Evolutionary conservation across 108 stramenopile genomes (phyloP), one percentile per base, ranked within the genome.

Genomic region (Nannochloropsis oceanica): DNA sequence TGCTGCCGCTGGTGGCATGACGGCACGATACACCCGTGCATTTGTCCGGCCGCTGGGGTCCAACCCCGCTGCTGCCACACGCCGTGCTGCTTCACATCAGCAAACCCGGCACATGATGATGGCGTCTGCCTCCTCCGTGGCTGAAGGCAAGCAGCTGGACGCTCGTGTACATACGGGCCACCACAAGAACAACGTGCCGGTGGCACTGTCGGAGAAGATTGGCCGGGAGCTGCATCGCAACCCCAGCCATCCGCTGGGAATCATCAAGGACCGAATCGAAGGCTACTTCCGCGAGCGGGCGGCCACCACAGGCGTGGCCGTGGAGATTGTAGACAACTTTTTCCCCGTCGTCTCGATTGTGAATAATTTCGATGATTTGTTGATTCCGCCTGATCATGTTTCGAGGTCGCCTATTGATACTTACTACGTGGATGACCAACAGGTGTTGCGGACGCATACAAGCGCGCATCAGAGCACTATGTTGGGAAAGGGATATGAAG

Each of bases 391-490:
- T 50, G 95, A 96, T 43, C 97, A 98, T 89, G 96, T 96, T 27
- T 94, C 93, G 20, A 91, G 97, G 20, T 84, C 89, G 80, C 94
- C 93, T 79, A 91, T 92, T 27, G 96, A 98, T 88, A 97, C 97
- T 0, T 98, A 95, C 86, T 98, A 98, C 90, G 79, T 97, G 26
- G 92, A 93, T 43, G 86, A 86, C 26, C 89, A 88, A 43, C 92
- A 90, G 27, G 84, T 96, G 81, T 88, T 98, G 22, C 92, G 97
- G 10, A 96, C 95, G 26, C 97, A 98, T 87, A 98, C 97, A n/a
- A 94, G 93, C 26, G 95, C 97, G 14, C 95, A 96, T 82, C 97
- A 98, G 87, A 94, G 92, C 27, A 90, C 93, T 25, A 95, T 96
- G 80, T 86, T 98, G 86, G 83, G 95, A 20, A 43, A 90, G 79